These are phyloP conservation scores for Oryza glumipatula DNA, from an alignment of 176 grass and related monocot species.

Conservation along the genomic window DNA sequence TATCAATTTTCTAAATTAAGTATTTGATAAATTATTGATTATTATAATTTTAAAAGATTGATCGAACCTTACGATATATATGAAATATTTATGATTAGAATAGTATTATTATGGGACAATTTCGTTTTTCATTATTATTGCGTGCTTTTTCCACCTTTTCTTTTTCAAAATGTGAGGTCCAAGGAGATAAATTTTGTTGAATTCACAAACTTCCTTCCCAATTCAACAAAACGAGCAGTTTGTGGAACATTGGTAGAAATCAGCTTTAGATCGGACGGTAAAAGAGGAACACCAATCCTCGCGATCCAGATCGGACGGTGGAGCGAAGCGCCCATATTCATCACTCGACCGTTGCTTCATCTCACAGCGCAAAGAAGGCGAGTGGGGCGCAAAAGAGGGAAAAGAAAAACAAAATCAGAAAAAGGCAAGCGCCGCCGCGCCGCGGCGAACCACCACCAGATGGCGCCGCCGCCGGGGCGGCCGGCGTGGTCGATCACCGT, in stretches of 20 bases:
- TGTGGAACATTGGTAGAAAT: neutral
- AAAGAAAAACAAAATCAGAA: no score
- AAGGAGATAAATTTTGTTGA: no score
- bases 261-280: neutral
- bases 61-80: no score
- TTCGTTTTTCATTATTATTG: no score
- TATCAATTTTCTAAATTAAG: no score
- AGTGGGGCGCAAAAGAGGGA: no score
- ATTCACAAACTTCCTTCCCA: neutral
- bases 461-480: neutral
- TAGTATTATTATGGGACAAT: no score
- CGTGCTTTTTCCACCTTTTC: no score
- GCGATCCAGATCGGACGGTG: neutral
- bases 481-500: slow-evolving; percentile 64
- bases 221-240: neutral
- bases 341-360: neutral
- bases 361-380: neutral
- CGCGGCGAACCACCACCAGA: neutral
- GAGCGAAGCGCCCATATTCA: neutral
- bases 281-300: neutral
- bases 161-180: no score
- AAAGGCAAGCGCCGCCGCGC: neutral
- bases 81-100: no score
- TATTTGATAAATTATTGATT: no score
- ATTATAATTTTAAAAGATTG: no score